Percentiles rank a stretch among this genome's conserved stretches.
phyloP scores from a whole-genome alignment of 768 basidiomycete species.

The Tremella fuciformis region DNA sequence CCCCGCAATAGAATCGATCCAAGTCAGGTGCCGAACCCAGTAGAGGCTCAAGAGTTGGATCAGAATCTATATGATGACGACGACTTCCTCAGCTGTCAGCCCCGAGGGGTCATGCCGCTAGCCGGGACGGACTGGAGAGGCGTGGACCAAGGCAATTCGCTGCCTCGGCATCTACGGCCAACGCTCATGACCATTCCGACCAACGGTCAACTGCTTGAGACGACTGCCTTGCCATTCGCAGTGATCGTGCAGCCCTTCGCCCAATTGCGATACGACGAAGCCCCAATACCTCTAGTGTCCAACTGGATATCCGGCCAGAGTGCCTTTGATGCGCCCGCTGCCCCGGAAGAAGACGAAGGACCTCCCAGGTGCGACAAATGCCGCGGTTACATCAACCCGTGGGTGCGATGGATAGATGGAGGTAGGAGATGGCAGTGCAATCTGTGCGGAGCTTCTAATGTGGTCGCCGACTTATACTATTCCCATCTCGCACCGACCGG shows the following conservation, averaged over 20 bases:
- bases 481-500: slow-evolving; percentile 74
- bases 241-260: slow-evolving; percentile 88
- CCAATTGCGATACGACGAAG: slow-evolving; percentile 65
- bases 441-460: slow-evolving; percentile 74
- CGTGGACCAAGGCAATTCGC: slow-evolving; percentile 94
- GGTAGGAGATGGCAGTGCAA: slow-evolving; percentile 91
- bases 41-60: slow-evolving; percentile 74
- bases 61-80: slow-evolving; percentile 72
- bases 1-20: slow-evolving; percentile 67
- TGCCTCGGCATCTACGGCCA: slow-evolving; percentile 82
- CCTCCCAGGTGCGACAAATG: slow-evolving; percentile 83
- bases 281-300: slow-evolving; percentile 69
- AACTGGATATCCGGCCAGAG: slow-evolving; percentile 55
- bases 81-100: slow-evolving; percentile 64
- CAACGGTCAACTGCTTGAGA: slow-evolving; percentile 70
- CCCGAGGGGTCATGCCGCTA: slow-evolving; percentile 65
- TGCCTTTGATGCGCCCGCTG: slow-evolving; percentile 32
- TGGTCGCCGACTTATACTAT: slow-evolving; percentile 80
- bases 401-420: slow-evolving; percentile 79
- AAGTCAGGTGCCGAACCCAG: slow-evolving; percentile 85
- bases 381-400: slow-evolving; percentile 88
- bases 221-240: slow-evolving; percentile 79
- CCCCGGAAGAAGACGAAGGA: slow-evolving; percentile 59
- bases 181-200: slow-evolving; percentile 87
- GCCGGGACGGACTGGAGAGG: slow-evolving; percentile 82